Base-by-base conservation (phyloP, 2,329 filamentous ascomycete species). In the Coniochaeta sp. region DNA sequence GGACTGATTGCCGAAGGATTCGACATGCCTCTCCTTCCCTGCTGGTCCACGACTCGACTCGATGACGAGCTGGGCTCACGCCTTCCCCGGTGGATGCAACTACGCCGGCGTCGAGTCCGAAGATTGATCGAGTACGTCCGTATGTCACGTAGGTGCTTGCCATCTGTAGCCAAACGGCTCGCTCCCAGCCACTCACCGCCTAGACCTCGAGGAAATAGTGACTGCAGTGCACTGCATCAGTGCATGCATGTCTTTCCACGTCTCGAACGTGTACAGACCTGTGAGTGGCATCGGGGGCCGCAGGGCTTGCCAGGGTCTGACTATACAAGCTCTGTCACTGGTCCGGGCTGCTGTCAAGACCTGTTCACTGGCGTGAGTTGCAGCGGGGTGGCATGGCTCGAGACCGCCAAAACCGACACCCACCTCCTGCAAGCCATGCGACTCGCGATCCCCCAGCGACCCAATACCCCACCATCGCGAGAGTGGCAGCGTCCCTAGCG, bases 171-270 rank as follows among this genome's bases (percentile, higher is more conserved):
- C 54, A 55, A 55, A 55, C 54, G 54, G 54, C 30, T 55, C 54
- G 28, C 9, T 36, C 54, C 54, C 54, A 55, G 54, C 54, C 54
- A 16, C 52, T 55, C 54, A 55, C 54, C 54, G 54, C 54, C 54
- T 55, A n/a, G 54, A 30, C 30, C 54, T 55, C 34, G 30, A 55
- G 54, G 47, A 52, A 52, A 17, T 52, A 52, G 47, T 30, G 47
- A 52, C 47, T 52, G 47, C 47, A 52, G 47, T 28, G 47, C 22
- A 12, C 47, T 52, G 47, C 47, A 52, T 26, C 47, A 28, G 47
- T 26, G 22, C 24, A 52, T 52, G 47, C 47, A 52, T 26, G 24
- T 52, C 47, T 52, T 52, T 10, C 47, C 47, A 52, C 47, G 5
- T 52, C 24, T 7, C 47, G 30, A 30, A 24, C 17, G 47, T 17